phyloP scores from a whole-genome alignment of 2,329 filamentous ascomycete species.

The Didymella pinodella region DNA sequence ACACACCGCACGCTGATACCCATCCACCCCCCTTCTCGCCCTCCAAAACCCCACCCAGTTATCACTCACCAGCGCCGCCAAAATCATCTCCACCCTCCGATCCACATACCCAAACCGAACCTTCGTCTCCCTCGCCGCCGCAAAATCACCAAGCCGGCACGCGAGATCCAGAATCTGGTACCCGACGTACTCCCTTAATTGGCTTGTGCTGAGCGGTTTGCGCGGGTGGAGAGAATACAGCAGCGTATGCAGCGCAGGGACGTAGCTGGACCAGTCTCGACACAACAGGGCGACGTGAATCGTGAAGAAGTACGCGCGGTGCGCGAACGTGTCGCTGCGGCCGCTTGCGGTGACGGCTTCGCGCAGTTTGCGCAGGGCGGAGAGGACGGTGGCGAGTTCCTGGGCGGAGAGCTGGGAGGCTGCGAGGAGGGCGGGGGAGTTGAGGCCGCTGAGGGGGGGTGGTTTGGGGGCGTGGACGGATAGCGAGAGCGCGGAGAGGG shows the following conservation, averaged over 20 bases:
- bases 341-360: slow-evolving; percentile 85
- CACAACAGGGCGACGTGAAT: slow-evolving; percentile 83
- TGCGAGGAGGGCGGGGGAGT: slow-evolving; percentile 36
- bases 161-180: slow-evolving; percentile 89
- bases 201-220: slow-evolving; percentile 72
- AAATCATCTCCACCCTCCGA: slow-evolving; percentile 70
- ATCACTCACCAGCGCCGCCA: slow-evolving; percentile 77
- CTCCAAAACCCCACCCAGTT: slow-evolving; percentile 84
- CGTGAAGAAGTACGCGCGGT: slow-evolving; percentile 91
- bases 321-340: slow-evolving; percentile 79
- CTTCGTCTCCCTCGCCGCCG: slow-evolving; percentile 74
- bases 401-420: slow-evolving; percentile 48
- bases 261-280: slow-evolving; percentile 85
- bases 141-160: slow-evolving; percentile 79
- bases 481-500: slow-evolving; percentile 27
- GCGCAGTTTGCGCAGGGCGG: slow-evolving; percentile 88
- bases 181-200: slow-evolving; percentile 78
- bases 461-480: slow-evolving; percentile 30
- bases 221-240: slow-evolving; percentile 73
- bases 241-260: slow-evolving; percentile 83
- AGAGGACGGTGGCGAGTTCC: slow-evolving; percentile 76
- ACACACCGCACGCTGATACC: slow-evolving; percentile 79
- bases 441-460: slow-evolving; percentile 13
- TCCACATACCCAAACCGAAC: slow-evolving; percentile 69
- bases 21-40: slow-evolving; percentile 75